Evolutionary conservation across 768 basidiomycete species (phyloP).

Genomic region (Pholiota microspora): DNA sequence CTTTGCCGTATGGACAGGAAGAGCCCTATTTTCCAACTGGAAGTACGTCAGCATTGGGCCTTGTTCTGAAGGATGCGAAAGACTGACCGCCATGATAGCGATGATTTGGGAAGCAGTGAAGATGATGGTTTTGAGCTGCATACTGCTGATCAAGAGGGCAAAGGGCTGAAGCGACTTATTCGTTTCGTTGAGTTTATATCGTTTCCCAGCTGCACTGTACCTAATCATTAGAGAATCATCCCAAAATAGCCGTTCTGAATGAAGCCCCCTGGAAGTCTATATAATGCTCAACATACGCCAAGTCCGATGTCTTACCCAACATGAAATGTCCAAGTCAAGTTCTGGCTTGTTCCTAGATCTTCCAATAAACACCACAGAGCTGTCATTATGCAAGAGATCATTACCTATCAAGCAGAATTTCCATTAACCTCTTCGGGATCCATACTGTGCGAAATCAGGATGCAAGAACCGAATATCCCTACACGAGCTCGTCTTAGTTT

Average conservation of each 20-base stretch:
- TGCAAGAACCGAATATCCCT: not conserved
- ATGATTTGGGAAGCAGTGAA: slow-evolving; percentile 4
- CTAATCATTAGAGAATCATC: not conserved
- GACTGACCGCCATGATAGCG: slow-evolving; percentile 10
- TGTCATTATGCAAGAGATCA: not conserved
- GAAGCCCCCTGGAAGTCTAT: not conserved
- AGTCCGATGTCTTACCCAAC: not conserved
- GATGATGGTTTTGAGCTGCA: slow-evolving; percentile 15
- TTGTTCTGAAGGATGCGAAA: not conserved
- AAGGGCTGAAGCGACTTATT: not conserved
- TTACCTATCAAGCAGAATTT: not conserved
- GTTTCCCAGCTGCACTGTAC: not conserved
- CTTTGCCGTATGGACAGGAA: slow-evolving; percentile 22
- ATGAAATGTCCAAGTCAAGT: not conserved
- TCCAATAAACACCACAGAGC: not conserved
- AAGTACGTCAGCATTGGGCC: not conserved
- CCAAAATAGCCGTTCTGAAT: not conserved
- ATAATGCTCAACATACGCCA: not conserved
- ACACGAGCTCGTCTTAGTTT: not conserved
- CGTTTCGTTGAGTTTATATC: not conserved
- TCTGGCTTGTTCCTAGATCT: not conserved
- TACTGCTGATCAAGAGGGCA: slow-evolving; percentile 1
- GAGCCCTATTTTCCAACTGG: not conserved
- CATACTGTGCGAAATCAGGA: not conserved
- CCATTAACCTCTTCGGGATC: not conserved